A percentile compares a stretch with the other conserved stretches of the same genome.
phyloP scores from a whole-genome alignment of 1,139 yeast species.

The Saccharomyces hybrid region DNA sequence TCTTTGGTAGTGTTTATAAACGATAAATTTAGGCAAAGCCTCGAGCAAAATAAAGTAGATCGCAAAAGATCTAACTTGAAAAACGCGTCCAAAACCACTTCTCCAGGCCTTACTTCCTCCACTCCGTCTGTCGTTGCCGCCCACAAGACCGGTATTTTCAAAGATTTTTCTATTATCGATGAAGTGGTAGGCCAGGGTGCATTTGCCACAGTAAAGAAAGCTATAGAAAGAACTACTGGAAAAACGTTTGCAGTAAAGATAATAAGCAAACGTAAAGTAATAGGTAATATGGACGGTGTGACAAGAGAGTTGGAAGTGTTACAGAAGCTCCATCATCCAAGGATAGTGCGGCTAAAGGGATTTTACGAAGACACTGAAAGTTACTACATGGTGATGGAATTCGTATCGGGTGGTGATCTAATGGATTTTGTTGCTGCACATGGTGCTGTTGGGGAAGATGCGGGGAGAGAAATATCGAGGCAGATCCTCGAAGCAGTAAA shows the following conservation, averaged over 20 bases:
- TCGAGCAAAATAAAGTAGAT: slow-evolving; percentile 11
- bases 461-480: slow-evolving; percentile 74
- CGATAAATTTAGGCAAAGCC: slow-evolving; percentile 35
- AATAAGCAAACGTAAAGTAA: slow-evolving; percentile 71
- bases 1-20: slow-evolving; percentile 56
- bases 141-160: slow-evolving; percentile 44
- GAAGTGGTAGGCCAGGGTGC: slow-evolving; percentile 95
- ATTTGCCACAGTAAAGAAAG: slow-evolving; percentile 90
- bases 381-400: slow-evolving; percentile 89
- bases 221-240: slow-evolving; percentile 78
- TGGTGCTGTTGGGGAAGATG: slow-evolving; percentile 87
- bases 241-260: slow-evolving; percentile 85
- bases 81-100: not conserved
- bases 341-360: slow-evolving; percentile 74
- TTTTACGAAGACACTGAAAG: slow-evolving; percentile 76
- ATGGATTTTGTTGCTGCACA: slow-evolving; percentile 93
- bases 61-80: slow-evolving; percentile 5
- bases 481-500: slow-evolving; percentile 80
- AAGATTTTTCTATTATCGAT: slow-evolving; percentile 71
- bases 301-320: slow-evolving; percentile 79
- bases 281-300: slow-evolving; percentile 76
- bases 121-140: slow-evolving; percentile 1
- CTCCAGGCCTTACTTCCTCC: not conserved
- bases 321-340: slow-evolving; percentile 69
- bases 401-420: slow-evolving; percentile 92